These are phyloP conservation scores for Pseudonitzschia multiseries DNA, from an alignment of 108 stramenopile species.

Conservation along the genomic window DNA sequence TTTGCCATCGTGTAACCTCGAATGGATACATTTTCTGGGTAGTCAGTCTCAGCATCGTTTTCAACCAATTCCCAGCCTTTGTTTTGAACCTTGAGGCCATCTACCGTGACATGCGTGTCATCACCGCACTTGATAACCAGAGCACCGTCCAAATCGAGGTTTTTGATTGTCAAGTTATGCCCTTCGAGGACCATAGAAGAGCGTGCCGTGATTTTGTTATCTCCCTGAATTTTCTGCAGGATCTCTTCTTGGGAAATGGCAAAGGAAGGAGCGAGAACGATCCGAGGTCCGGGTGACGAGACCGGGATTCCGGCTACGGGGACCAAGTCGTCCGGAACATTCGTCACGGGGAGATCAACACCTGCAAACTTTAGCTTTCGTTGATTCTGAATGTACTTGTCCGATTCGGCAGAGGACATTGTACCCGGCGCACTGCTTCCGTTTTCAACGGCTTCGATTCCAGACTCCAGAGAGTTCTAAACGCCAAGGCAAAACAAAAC, in stretches of 20 bases:
- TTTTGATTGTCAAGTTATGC: conserved; percentile 67
- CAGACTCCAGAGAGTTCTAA: conserved; percentile 87
- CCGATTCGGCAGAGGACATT: conserved; percentile 85
- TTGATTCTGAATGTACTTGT: conserved; percentile 87
- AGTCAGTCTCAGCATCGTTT: conserved; percentile 54
- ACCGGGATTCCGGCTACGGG: conserved; percentile 76
- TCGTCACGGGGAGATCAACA: conserved; percentile 60
- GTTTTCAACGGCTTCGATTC: conserved; percentile 71
- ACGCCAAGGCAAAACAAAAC: not conserved
- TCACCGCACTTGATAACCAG: conserved; percentile 71
- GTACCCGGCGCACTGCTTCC: conserved; percentile 85
- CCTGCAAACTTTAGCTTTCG: conserved; percentile 80
- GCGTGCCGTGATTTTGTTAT: conserved; percentile 53
- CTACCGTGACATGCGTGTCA: conserved; percentile 68
- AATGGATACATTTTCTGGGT: conserved; percentile 77
- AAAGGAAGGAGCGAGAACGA: conserved; percentile 77
- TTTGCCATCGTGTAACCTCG: conserved; percentile 88
- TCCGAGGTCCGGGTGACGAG: conserved; percentile 71
- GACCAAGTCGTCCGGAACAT: conserved; percentile 59
- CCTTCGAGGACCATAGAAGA: conserved; percentile 81
- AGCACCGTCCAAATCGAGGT: conserved; percentile 83
- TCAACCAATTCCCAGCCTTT: conserved; percentile 78
- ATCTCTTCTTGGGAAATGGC: conserved; percentile 80
- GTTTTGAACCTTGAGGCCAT: conserved; percentile 74
- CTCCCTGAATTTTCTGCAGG: conserved; percentile 67